phyloP scores from a whole-genome alignment of 2,329 filamentous ascomycete genomes.

The Zasmidium citrigriseum region DNA sequence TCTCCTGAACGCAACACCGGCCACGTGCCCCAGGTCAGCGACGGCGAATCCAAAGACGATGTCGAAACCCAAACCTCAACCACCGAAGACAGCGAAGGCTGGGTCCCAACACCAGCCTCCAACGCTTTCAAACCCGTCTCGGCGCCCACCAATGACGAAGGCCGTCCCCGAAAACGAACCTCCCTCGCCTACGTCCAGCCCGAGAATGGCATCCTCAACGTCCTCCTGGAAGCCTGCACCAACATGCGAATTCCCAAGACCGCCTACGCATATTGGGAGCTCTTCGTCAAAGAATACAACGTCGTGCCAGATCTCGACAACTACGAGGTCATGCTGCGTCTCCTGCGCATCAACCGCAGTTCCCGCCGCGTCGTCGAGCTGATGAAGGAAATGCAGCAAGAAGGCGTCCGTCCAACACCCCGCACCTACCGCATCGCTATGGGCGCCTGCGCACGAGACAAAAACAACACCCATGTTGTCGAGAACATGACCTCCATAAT shows the following conservation, averaged over 20 bases:
- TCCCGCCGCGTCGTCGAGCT: conserved; percentile 63
- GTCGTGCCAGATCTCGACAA: conserved; percentile 73
- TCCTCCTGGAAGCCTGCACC: conserved; percentile 67
- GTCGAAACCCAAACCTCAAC: not conserved
- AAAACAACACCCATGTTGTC: conserved; percentile 71
- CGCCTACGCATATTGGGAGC: conserved; percentile 77
- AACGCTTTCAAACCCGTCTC: conserved; percentile 31
- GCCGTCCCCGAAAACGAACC: conserved; percentile 13
- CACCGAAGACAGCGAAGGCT: conserved; percentile 22
- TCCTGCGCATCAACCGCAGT: conserved; percentile 66
- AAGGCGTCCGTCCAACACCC: conserved; percentile 30
- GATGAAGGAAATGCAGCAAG: conserved; percentile 46
- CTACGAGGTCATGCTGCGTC: conserved; percentile 66
- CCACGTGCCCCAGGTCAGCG: conserved; percentile 29
- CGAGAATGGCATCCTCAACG: conserved; percentile 62
- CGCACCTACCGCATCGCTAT: conserved; percentile 73
- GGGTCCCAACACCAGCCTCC: conserved; percentile 29
- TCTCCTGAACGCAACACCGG: conserved; percentile 26
- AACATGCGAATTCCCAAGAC: conserved; percentile 61
- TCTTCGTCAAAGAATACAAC: conserved; percentile 62
- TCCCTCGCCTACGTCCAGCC: conserved; percentile 47
- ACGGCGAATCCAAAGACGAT: conserved; percentile 15
- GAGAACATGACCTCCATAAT: conserved; percentile 66
- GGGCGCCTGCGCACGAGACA: conserved; percentile 72
- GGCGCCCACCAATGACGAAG: not conserved